A percentile compares a stretch with the other conserved stretches of the same genome.
Conservation (phyloP, 345 rosid species). For the Reutealis trisperma region DNA sequence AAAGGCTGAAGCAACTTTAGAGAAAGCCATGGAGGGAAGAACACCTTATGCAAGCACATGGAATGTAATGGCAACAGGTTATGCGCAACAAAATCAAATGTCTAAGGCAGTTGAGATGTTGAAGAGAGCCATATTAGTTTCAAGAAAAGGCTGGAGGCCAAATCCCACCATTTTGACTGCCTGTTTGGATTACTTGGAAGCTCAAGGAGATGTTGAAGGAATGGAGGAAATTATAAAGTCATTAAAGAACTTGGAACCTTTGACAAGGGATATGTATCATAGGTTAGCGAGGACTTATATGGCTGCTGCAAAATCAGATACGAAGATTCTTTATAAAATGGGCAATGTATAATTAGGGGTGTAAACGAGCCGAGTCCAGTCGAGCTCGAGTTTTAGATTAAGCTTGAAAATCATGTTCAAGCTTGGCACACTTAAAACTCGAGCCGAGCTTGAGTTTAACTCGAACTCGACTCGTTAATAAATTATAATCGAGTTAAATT, state of each 20-base stretch:
- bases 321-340: constrained; percentile 22
- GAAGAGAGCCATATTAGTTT: constrained; percentile 24
- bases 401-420: constrained; percentile 18
- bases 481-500: too few relatives aligned
- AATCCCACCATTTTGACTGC: not conserved
- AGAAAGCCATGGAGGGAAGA: constrained; percentile 2
- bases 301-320: constrained; percentile 18
- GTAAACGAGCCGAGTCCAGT: too few relatives aligned
- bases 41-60: constrained; percentile 25
- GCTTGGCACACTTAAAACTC: constrained; percentile 27
- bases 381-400: too few relatives aligned
- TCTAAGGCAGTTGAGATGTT: constrained; percentile 35
- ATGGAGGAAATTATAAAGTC: constrained; percentile 19
- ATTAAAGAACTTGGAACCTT: constrained; percentile 21
- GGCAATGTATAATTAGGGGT: constrained; percentile 16
- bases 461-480: too few relatives aligned
- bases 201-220: constrained; percentile 23
- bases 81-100: constrained; percentile 20
- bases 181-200: constrained; percentile 35
- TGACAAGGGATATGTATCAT: constrained; percentile 20
- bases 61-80: constrained; percentile 26
- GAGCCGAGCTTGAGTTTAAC: too few relatives aligned
- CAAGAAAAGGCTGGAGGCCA: constrained; percentile 25
- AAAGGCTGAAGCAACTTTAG: constrained; percentile 36
- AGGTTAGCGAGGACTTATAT: constrained; percentile 26